A percentile compares a stretch with the other conserved stretches of the same genome.
phyloP scores from a whole-genome alignment of 73 alveolate genomes.

The Tetrahymena thermophila region DNA sequence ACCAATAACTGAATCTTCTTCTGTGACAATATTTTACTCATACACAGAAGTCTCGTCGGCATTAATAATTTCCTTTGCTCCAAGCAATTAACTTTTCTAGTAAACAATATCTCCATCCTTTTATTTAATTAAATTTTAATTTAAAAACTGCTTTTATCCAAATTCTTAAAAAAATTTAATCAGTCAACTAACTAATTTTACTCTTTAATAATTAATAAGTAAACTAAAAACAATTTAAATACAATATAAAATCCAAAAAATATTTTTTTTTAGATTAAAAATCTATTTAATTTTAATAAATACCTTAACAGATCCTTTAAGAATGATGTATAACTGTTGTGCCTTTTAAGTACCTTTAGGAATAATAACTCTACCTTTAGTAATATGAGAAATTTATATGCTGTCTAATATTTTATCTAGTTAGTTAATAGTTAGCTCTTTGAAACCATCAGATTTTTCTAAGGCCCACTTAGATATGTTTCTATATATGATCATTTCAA shows the following conservation, averaged over 20 bases:
- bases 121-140: background rate
- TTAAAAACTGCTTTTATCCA: background rate
- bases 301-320: conserved; percentile 10
- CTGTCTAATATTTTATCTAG: conserved; percentile 17
- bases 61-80: background rate
- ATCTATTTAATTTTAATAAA: background rate
- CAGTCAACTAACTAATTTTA: too few relatives aligned
- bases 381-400: conserved; percentile 1
- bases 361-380: conserved; percentile 4
- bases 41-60: background rate
- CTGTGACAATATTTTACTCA: background rate
- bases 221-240: background rate
- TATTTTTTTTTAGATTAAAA: background rate
- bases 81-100: background rate
- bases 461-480: conserved; percentile 43
- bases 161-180: too few relatives aligned
- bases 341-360: background rate
- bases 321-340: background rate
- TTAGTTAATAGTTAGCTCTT: conserved; percentile 19
- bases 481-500: conserved; percentile 19
- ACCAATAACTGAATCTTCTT: background rate
- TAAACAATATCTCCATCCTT: background rate
- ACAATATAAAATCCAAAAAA: background rate
- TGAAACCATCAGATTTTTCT: conserved; percentile 6
- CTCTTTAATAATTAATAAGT: too few relatives aligned